Percentiles rank a stretch among this genome's conserved stretches.
Evolutionary conservation across 495 filamentous ascomycete species (phyloP).

Genomic region (Extremus antarcticus): DNA sequence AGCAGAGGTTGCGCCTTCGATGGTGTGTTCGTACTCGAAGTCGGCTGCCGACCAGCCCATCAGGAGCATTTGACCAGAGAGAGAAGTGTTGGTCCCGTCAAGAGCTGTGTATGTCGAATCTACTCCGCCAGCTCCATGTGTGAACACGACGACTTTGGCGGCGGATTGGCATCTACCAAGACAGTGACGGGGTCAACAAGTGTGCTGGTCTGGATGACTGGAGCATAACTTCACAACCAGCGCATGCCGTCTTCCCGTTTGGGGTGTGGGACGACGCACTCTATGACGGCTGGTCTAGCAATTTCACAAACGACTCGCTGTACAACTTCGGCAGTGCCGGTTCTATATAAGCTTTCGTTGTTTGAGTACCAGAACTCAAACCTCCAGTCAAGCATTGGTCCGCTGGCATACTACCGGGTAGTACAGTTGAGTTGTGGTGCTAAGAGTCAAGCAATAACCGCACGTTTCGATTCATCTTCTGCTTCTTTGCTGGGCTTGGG

Average conservation of each 20-base stretch:
- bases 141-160: background rate
- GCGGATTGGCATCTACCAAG: background rate
- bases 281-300: background rate
- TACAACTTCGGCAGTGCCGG: no score
- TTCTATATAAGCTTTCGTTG: no score
- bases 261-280: background rate
- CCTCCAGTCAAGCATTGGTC: no score
- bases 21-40: background rate
- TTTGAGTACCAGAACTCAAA: no score
- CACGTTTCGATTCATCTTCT: no score
- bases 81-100: background rate
- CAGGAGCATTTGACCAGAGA: background rate
- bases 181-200: background rate
- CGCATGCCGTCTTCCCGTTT: background rate
- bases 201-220: background rate
- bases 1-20: background rate
- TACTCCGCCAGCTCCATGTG: background rate
- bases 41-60: background rate
- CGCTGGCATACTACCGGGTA: no score
- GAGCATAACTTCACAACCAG: background rate
- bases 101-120: background rate
- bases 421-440: no score
- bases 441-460: no score
- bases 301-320: no score
- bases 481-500: no score